Base-by-base conservation (phyloP, 2,329 filamentous ascomycete species). In the Pleoardoris graminearum region DNA sequence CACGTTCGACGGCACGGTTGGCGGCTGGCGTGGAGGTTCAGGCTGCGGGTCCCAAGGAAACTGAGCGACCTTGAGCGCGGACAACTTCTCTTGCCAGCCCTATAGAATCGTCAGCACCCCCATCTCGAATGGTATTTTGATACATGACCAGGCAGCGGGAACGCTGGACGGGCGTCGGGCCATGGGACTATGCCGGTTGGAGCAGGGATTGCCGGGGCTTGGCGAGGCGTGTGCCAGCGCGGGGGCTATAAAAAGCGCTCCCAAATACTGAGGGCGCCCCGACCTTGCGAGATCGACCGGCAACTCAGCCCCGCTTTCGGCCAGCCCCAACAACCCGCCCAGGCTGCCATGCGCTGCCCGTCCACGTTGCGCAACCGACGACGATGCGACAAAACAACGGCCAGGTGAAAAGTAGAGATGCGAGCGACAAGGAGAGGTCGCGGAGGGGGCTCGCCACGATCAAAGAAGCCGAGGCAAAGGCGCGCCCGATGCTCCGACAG, bases 51-150 rank as follows among this genome's bases (percentile, higher is more conserved):
- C 94, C 94, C 94, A 99, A 10, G 94, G 93, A 72, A 97, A 97
- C 51, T 84, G 80, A 54, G 94, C 94, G 56, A 97, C 88, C 61
- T 88, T 85, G 60, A 95, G 85, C 62, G 86, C 85, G 1, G 92
- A 89, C 30, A 99, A 82, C 76, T 95, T 97, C 66, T 87, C 82
- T 80, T 97, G 92, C 94, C 94, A 99, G 77, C 87, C 90, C 92
- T 97, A 48, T 23, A 30, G 42, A 43, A 17, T 48, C 46, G 68
- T 65, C 53, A 62, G 59, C 51, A 51, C 51, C 33, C 52, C 30
- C 41, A 51, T 43, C 22, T 39, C 14, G 3, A 23, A 12, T 33
- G 8, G n/a, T 29, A 43, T 14, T 23, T 32, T 30, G 29, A 47
- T 48, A 16, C 39, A 55, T 16, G 25, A 42, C 38, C 30, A 51